A percentile compares a stretch with the other conserved stretches of the same genome.
phyloP scores from a whole-genome alignment of 116 monocot genomes.

The Thalassia testudinum region DNA sequence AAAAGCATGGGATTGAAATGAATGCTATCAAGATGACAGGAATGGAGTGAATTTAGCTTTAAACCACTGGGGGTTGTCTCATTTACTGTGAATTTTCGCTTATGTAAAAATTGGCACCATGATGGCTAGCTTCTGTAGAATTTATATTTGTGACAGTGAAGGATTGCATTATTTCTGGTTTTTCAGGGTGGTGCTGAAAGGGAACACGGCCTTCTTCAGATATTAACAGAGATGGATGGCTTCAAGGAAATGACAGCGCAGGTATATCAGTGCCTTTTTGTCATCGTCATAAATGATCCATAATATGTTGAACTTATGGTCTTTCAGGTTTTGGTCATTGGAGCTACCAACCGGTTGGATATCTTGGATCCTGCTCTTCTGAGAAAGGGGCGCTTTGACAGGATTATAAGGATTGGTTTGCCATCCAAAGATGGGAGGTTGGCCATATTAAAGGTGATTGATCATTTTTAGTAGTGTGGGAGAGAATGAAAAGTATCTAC shows the following conservation, averaged over 20 bases:
- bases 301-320: not conserved
- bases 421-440: constrained; percentile 84
- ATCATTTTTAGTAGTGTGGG: not conserved
- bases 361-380: constrained; percentile 81
- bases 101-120: too few relatives aligned
- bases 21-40: too few relatives aligned
- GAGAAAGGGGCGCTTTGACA: constrained; percentile 91
- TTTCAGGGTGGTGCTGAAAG: constrained; percentile 82
- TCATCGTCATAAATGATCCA: not conserved
- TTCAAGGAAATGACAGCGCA: constrained; percentile 70
- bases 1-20: too few relatives aligned
- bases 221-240: constrained; percentile 91
- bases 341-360: constrained; percentile 84
- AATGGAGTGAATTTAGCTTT: too few relatives aligned
- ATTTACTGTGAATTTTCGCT: too few relatives aligned
- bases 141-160: too few relatives aligned
- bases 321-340: constrained; percentile 71
- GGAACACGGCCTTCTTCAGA: constrained; percentile 94
- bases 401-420: constrained; percentile 83
- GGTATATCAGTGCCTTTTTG: constrained; percentile 12
- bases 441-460: constrained; percentile 72
- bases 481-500: too few relatives aligned
- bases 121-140: too few relatives aligned
- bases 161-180: not conserved
- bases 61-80: too few relatives aligned